Conservation (phyloP, 352 stramenopile genomes). For the Globisporangium alternatum region DNA sequence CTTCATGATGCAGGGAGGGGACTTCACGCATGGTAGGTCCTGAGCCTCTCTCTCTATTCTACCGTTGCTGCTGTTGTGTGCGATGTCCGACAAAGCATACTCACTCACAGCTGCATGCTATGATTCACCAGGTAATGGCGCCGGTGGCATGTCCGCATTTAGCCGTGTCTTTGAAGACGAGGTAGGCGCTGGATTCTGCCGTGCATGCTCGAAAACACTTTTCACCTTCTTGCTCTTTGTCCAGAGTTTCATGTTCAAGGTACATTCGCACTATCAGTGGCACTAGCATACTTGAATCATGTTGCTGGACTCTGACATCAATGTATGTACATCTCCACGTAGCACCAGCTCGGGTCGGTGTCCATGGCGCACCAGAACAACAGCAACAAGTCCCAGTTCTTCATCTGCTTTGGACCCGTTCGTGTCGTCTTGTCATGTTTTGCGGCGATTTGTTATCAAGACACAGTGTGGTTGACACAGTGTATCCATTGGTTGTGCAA, state of each 20-base stretch:
- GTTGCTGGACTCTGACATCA: background rate
- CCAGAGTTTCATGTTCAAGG: conserved; percentile 89
- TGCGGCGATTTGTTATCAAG: too few species aligned
- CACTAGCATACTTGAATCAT: background rate
- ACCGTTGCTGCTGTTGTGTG: background rate
- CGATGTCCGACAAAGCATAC: background rate
- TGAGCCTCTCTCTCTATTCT: background rate
- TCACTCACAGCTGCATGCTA: background rate
- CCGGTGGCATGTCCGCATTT: conserved; percentile 93
- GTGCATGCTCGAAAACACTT: background rate
- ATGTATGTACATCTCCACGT: background rate
- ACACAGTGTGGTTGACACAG: background rate
- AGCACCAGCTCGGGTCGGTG: conserved; percentile 91
- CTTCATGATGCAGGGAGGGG: conserved; percentile 98
- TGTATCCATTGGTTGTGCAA: background rate
- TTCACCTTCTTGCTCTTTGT: background rate
- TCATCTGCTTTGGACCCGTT: conserved; percentile 92
- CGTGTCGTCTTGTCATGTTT: background rate
- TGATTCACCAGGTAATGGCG: conserved; percentile 74
- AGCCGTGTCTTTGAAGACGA: conserved; percentile 97
- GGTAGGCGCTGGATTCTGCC: conserved; percentile 21
- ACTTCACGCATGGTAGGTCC: conserved; percentile 82
- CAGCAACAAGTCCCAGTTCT: conserved; percentile 99
- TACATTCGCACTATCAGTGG: conserved; percentile 6
- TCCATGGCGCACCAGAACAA: conserved; percentile 97